Conservation (phyloP, 2,329 filamentous ascomycete species). For the Colletotrichum cordylinicola region DNA sequence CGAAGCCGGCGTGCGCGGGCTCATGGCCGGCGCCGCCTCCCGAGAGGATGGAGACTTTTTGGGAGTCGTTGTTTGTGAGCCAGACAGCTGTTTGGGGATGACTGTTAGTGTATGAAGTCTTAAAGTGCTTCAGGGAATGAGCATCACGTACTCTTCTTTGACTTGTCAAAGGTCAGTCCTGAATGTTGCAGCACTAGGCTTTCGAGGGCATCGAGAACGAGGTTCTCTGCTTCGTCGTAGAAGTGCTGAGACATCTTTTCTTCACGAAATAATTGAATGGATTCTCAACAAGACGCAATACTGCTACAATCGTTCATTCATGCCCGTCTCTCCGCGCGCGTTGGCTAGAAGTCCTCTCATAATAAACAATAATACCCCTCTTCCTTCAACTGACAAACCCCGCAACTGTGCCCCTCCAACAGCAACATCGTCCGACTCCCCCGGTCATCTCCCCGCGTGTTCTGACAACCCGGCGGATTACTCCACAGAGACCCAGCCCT, state of each 20-base stretch:
- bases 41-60: constrained; percentile 54
- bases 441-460: background rate
- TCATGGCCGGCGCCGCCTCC: constrained; percentile 67
- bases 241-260: constrained; percentile 6
- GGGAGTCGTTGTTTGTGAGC: constrained; percentile 6
- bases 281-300: background rate
- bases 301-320: background rate
- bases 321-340: background rate
- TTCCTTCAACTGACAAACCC: background rate
- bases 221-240: constrained; percentile 18
- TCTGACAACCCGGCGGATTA: background rate
- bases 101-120: too few species aligned
- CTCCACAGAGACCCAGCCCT: background rate
- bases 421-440: background rate
- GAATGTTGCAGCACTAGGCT: background rate
- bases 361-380: background rate
- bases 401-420: background rate
- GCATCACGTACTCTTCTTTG: constrained; percentile 33
- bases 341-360: background rate
- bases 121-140: too few species aligned
- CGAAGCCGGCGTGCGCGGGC: constrained; percentile 67
- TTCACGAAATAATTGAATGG: background rate
- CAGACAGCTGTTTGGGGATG: too few species aligned
- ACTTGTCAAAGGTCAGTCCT: constrained; percentile 65
- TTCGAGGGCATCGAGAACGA: constrained; percentile 18